Evolutionary conservation across 1,284 basidiomycete genomes (phyloP).

Genomic region (Cryptococcus amylolentus): DNA sequence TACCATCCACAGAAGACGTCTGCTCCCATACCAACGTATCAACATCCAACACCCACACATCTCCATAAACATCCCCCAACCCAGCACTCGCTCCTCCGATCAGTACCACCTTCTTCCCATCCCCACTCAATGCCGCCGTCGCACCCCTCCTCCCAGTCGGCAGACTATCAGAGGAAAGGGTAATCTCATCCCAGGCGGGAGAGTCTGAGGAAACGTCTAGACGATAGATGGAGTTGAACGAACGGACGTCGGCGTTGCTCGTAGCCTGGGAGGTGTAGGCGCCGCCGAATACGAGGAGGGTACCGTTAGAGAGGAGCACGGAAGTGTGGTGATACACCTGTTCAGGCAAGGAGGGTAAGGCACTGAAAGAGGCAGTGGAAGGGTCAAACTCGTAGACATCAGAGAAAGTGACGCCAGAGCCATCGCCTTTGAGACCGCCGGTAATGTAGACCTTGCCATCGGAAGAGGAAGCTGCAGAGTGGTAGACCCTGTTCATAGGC

Average conservation of each 20-base stretch:
- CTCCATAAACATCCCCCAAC: constrained; percentile 59
- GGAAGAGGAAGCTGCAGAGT: constrained; percentile 57
- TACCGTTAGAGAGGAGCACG: constrained; percentile 63
- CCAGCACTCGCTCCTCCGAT: constrained; percentile 69
- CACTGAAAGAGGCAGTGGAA: constrained; percentile 53
- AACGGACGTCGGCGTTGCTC: constrained; percentile 49
- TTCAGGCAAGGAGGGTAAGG: constrained; percentile 61
- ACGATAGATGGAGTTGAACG: constrained; percentile 61
- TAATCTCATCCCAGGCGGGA: constrained; percentile 56
- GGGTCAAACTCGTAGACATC: constrained; percentile 66
- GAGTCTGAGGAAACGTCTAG: constrained; percentile 53
- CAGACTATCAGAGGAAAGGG: constrained; percentile 47
- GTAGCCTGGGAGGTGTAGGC: constrained; percentile 54
- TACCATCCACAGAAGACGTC: constrained; percentile 12
- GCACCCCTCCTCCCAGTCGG: constrained; percentile 68
- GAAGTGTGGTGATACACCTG: constrained; percentile 69
- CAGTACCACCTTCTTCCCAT: constrained; percentile 57
- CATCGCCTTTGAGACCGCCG: constrained; percentile 72
- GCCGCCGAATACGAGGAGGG: constrained; percentile 72
- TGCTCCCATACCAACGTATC: constrained; percentile 51
- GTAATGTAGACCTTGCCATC: constrained; percentile 60
- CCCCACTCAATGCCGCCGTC: constrained; percentile 56
- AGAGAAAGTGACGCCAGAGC: constrained; percentile 61
- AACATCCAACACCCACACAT: constrained; percentile 74
- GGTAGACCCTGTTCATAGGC: constrained; percentile 68